These are phyloP conservation scores for Fusarium sp. DNA, from an alignment of 2,329 filamentous ascomycete species.

Conservation along the genomic window DNA sequence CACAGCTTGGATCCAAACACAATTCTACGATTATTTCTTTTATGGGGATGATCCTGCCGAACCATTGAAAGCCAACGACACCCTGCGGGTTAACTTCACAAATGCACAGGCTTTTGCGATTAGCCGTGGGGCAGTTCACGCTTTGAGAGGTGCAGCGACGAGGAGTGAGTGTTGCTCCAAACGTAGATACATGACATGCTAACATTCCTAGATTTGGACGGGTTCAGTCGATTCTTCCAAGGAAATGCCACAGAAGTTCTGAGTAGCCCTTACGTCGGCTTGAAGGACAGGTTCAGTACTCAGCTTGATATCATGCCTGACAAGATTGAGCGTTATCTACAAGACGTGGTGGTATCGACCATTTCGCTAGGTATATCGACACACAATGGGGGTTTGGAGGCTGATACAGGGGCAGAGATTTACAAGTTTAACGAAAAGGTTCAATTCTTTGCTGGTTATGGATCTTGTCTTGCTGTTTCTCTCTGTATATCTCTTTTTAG, in stretches of 20 bases:
- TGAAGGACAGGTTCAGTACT: not conserved
- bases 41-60: not conserved
- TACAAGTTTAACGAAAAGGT: not conserved
- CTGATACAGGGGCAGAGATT: not conserved
- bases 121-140: not conserved
- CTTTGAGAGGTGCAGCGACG: not conserved
- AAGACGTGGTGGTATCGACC: not conserved
- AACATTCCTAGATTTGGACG: not conserved
- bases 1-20: not conserved
- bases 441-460: not conserved
- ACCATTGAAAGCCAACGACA: not conserved
- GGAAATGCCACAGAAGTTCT: not conserved
- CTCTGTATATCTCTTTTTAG: not conserved
- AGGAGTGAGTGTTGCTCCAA: not conserved
- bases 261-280: not conserved
- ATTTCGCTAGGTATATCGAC: not conserved
- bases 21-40: not conserved
- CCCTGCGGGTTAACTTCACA: not conserved
- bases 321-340: not conserved
- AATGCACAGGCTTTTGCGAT: not conserved
- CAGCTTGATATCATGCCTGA: not conserved
- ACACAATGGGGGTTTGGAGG: not conserved
- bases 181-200: not conserved
- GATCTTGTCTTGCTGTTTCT: not conserved
- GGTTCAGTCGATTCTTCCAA: not conserved